phyloP scores from a whole-genome alignment of 495 filamentous ascomycete genomes.

The Hypoxylon cercidicola region DNA sequence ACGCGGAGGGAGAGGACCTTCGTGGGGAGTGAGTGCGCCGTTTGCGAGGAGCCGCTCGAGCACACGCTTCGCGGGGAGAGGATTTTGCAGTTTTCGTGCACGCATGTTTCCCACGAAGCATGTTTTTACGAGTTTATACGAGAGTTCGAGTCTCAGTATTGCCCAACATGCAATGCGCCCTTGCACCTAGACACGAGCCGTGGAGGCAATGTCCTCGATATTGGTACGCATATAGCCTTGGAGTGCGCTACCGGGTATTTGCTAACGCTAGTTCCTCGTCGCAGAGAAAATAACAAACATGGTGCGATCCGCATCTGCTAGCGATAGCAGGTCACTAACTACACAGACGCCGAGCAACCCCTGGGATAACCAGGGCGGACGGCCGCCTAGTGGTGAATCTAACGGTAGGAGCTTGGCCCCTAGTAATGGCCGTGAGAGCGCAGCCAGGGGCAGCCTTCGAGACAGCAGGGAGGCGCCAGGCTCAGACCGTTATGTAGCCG shows the following conservation, averaged over 20 bases:
- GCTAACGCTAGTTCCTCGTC: slow-evolving; percentile 32
- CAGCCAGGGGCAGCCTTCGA: slow-evolving; percentile 51
- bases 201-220: slow-evolving; percentile 92
- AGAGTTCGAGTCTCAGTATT: slow-evolving; percentile 94
- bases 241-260: slow-evolving; percentile 19
- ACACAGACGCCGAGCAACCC: slow-evolving; percentile 60
- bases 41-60: slow-evolving; percentile 97
- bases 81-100: slow-evolving; percentile 94
- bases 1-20: slow-evolving; percentile 93
- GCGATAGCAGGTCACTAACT: slow-evolving; percentile 66
- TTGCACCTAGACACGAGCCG: slow-evolving; percentile 93
- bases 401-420: slow-evolving; percentile 49
- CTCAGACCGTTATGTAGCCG: slow-evolving; percentile 69
- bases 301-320: slow-evolving; percentile 83
- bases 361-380: slow-evolving; percentile 60
- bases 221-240: slow-evolving; percentile 69
- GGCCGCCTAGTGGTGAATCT: slow-evolving; percentile 62
- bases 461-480: slow-evolving; percentile 69
- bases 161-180: slow-evolving; percentile 93
- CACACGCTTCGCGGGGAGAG: slow-evolving; percentile 95
- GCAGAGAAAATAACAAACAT: slow-evolving; percentile 95
- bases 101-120: slow-evolving; percentile 95
- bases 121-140: slow-evolving; percentile 99
- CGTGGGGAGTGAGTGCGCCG: slow-evolving; percentile 91
- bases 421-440: slow-evolving; percentile 47